Base-by-base conservation (phyloP, 2,329 filamentous ascomycete species). In the Botrytis deweyae region DNA sequence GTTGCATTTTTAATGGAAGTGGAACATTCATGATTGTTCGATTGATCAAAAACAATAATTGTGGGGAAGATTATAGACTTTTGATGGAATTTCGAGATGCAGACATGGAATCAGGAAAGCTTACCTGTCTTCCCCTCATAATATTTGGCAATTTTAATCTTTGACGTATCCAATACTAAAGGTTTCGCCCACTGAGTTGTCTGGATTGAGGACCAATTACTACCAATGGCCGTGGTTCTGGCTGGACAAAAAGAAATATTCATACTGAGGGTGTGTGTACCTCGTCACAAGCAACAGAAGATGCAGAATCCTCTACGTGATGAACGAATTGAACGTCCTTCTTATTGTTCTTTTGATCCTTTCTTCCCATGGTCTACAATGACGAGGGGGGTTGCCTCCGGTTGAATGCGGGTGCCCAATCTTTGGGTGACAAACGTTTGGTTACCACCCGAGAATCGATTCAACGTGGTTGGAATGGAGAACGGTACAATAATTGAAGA, bases 191-290 rank as follows among this genome's bases (percentile, higher is more conserved):
- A 69, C 66, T 69, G 66, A 75, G 63, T 42, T 69, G 52, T 62
- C 66, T 73, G 71, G n/a, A 73, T 61, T 62, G 66, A 67, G 33
- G 76, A 77, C 63, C 76, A 78, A 75, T 80, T 75, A 68, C 70
- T 73, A 69, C 33, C 66, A 73, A 59, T 68, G 64, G 59, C 71
- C 40, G 64, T 76, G 61, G 75, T 74, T 76, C 79, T 75, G 68
- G 79, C 77, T 69, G 79, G 79, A 79, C 79, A 80, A 73, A 76
- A 79, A 73, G 80, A 79, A 77, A 80, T 74, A 59, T 79, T 79
- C 79, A 79, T 81, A 78, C 76, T 79, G 52, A 69, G 36, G 71
- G 64, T 73, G 66, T 61, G 55, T 75, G 62, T 77, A 76, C 69
- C 74, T 77, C 74, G 61, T 79, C 65, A 74, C 71, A 73, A 77